A percentile compares a stretch with the other conserved stretches of the same genome.
These are phyloP conservation scores for Venturia nashicola DNA, from an alignment of 2,329 filamentous ascomycete genomes.

Conservation along the genomic window DNA sequence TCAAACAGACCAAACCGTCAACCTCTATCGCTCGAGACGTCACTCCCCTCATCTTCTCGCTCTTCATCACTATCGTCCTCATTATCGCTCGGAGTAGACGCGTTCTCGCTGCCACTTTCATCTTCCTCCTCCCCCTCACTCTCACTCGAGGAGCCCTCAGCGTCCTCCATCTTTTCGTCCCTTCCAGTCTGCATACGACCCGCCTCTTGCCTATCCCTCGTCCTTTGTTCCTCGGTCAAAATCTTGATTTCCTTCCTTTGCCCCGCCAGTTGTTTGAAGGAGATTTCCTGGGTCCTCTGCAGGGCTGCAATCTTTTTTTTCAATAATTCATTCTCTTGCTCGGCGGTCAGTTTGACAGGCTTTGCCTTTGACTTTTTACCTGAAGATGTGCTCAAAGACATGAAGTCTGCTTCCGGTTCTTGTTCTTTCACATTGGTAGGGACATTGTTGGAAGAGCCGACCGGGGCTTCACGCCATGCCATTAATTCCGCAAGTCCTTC, in stretches of 20 bases:
- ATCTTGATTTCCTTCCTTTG: conserved; percentile 29
- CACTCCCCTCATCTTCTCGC: conserved; percentile 2
- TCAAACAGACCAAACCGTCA: not conserved
- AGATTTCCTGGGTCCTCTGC: conserved; percentile 32
- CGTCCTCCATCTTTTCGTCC: conserved; percentile 1
- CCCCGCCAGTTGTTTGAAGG: conserved; percentile 31
- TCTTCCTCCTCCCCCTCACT: not conserved
- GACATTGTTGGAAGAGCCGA: conserved; percentile 10
- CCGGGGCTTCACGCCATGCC: conserved; percentile 16
- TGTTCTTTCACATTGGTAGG: conserved; percentile 5
- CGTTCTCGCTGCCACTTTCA: not conserved
- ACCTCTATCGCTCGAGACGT: not conserved
- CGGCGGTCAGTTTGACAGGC: conserved; percentile 18
- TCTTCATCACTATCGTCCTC: conserved; percentile 1
- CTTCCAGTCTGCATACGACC: not conserved
- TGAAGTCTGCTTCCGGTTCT: conserved; percentile 22
- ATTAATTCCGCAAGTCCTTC: conserved; percentile 23
- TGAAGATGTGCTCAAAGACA: conserved; percentile 20
- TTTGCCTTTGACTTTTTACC: conserved; percentile 12
- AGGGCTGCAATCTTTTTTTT: conserved; percentile 30
- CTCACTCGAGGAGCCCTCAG: not conserved
- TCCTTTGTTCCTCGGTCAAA: conserved; percentile 19
- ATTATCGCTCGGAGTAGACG: not conserved
- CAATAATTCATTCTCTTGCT: conserved; percentile 21
- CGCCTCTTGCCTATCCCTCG: not conserved